phyloP scores from a whole-genome alignment of 495 filamentous ascomycete genomes.

The Parmelia sp. region DNA sequence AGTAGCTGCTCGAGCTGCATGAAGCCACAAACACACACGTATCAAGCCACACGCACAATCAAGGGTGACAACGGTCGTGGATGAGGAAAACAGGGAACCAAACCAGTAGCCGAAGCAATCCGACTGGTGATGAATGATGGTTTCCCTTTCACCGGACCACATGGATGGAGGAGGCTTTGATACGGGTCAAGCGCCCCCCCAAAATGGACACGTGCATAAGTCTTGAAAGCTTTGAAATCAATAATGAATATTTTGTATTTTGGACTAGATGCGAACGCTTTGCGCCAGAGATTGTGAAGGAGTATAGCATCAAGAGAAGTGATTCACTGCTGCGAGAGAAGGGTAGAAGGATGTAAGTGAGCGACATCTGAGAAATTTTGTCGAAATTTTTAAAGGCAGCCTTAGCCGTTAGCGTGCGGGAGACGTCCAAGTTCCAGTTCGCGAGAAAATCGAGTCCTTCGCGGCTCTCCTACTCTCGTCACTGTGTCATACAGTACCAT shows the following conservation, averaged over 20 bases:
- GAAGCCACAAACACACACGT: slow-evolving; percentile 4
- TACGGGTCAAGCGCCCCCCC: background rate
- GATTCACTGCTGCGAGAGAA: background rate
- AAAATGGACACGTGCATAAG: background rate
- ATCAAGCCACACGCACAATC: slow-evolving; percentile 19
- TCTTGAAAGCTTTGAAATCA: background rate
- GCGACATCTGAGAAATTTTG: background rate
- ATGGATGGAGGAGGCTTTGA: background rate
- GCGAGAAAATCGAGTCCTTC: background rate
- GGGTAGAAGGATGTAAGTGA: background rate
- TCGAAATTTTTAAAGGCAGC: background rate
- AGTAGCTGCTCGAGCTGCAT: background rate
- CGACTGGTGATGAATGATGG: background rate
- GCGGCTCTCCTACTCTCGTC: background rate
- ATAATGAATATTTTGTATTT: background rate
- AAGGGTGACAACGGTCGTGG: slow-evolving; percentile 5
- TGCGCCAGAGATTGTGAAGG: background rate
- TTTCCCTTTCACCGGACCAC: background rate
- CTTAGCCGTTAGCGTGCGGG: slow-evolving; percentile 5
- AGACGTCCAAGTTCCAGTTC: background rate
- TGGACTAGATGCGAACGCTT: background rate
- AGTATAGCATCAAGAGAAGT: background rate
- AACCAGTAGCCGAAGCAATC: slow-evolving; percentile 1
- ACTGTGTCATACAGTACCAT: no score
- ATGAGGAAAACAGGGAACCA: background rate